A percentile compares a stretch with the other conserved stretches of the same genome.
Conservation (phyloP, 202 grass and related monocot species). For the Dendrocalamus latiflorus region DNA sequence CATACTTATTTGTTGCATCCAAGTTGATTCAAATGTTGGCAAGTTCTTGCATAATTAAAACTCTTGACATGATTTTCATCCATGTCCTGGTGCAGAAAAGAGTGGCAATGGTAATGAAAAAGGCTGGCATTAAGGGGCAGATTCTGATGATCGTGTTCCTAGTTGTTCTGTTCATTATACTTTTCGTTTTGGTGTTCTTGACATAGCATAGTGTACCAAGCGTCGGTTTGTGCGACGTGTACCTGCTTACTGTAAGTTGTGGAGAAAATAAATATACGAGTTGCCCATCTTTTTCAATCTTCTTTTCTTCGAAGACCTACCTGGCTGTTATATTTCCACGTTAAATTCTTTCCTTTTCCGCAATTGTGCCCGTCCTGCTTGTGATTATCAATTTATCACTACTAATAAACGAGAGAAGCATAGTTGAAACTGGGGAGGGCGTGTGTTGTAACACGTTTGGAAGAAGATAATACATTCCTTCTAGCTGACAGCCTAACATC, state of each 20-base stretch:
- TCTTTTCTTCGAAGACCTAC: background rate
- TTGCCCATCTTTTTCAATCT: background rate
- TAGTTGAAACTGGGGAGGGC: background rate
- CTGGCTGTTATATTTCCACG: background rate
- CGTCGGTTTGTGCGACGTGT: background rate
- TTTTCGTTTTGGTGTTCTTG: conserved; percentile 85
- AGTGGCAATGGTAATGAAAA: conserved; percentile 89
- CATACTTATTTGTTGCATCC: background rate
- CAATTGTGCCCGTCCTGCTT: background rate
- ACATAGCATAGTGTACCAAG: conserved; percentile 29
- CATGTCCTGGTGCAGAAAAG: conserved; percentile 55
- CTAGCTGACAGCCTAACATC: background rate
- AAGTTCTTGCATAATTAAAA: background rate
- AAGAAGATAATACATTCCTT: background rate
- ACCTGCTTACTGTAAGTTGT: background rate
- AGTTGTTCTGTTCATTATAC: conserved; percentile 74
- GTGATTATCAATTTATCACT: background rate
- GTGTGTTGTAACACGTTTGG: background rate
- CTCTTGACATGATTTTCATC: background rate
- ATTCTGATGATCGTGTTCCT: conserved; percentile 83
- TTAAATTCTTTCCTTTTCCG: background rate
- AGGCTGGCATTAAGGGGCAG: conserved; percentile 88
- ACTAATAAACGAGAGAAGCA: background rate
- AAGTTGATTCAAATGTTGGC: background rate
- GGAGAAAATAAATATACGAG: conserved; percentile 8